Base-by-base conservation (phyloP, 73 alveolate genomes). In the Paramecium bursaria region DNA sequence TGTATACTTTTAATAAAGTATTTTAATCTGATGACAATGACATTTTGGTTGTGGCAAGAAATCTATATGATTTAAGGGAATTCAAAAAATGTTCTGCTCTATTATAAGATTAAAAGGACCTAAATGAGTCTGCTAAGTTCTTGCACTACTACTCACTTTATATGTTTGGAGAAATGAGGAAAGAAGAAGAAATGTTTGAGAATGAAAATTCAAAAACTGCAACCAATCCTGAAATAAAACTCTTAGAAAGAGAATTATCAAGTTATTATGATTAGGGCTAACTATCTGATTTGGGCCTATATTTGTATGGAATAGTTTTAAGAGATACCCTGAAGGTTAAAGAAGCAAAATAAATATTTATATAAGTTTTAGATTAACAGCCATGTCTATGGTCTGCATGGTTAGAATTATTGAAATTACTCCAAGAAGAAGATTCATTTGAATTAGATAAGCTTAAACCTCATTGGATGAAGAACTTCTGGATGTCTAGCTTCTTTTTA, bases 361-460 rank as follows among this genome's bases (percentile, higher is more conserved):
- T 95, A 10, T 86, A 94, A 82, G 95, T 97, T 53, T 88, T 97
- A 22, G 91, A 95, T 74, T 90, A 91, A 53, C 87, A 87, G 29
- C 99, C 99, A 11, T 86, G 94, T 75, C 92, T 95, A 31, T 97
- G 99, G 99, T 88, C 98, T 29, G 96, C 98, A n/a, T 97, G 99
- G 99, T 90, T 93, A 0, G 99, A 97, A 57, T 92, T 97, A 48
- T 91, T 94, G 60, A 86, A 86, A 46, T 79, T 97, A 46, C 76
- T 94, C 33, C 74, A 87, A 44, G 80, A 54, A 26, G 90, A 87
- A 54, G 96, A 90, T 75, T 55, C 88, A 85, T n/a, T 87, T 14
- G 33, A 25, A 49, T 90, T 94, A 53, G 61, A 57, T 50, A 85
- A 75, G 74, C 46, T 95, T 29, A 79, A 88, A 44, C 94, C 95